Conservation (phyloP, 2,329 filamentous ascomycete species). For the Botrytis porri region DNA sequence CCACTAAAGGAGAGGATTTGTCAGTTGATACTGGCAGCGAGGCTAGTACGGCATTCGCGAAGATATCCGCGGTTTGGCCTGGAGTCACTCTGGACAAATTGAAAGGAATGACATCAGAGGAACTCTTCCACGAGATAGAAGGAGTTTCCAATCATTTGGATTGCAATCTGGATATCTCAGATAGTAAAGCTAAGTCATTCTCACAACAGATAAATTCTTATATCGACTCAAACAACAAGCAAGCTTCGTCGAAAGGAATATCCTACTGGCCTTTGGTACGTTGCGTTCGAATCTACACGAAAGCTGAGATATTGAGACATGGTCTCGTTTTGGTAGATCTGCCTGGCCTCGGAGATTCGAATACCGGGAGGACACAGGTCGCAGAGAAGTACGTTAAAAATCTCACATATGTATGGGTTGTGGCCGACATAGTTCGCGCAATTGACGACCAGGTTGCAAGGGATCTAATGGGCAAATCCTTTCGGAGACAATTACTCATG, state of each 20-base stretch:
- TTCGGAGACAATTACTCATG: constrained; percentile 4
- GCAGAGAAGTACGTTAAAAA: background rate
- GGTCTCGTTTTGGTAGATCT: constrained; percentile 4
- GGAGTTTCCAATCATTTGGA: background rate
- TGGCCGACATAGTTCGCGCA: constrained; percentile 8
- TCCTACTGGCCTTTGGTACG: constrained; percentile 4
- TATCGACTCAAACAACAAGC: constrained; percentile 7
- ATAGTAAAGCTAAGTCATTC: background rate
- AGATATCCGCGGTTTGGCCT: constrained; percentile 13
- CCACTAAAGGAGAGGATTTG: background rate
- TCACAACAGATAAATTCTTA: background rate
- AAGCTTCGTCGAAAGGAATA: background rate
- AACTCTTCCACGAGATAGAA: background rate
- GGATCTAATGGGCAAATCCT: constrained; percentile 11
- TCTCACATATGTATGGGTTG: background rate
- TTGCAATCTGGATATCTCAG: background rate
- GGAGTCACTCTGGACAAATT: background rate
- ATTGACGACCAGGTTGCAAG: constrained; percentile 5
- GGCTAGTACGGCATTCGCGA: background rate
- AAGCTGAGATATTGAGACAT: background rate
- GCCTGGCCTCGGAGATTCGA: constrained; percentile 11
- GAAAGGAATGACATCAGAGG: background rate
- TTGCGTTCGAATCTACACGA: background rate
- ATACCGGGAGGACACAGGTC: background rate
- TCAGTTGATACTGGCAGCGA: background rate